Percentiles rank a stretch among this genome's conserved stretches.
Evolutionary conservation across 805 yeast genomes (phyloP).

Genomic region (Teunomyces aglyptinius): DNA sequence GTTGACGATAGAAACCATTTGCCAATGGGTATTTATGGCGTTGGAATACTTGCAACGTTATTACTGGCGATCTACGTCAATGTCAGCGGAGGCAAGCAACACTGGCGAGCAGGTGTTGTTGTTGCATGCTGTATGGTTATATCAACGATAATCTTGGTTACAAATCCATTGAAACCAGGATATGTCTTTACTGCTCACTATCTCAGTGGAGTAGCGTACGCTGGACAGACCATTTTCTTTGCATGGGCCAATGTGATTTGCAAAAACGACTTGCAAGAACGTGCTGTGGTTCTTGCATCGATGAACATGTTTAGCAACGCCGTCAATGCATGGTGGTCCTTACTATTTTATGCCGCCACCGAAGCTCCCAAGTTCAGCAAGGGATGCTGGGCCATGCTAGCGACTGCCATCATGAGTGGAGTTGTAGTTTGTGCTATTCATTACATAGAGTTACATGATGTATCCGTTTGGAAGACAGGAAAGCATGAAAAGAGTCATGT

Average conservation of each 20-base stretch:
- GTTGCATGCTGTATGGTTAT: conserved; percentile 43
- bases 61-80: conserved; percentile 45
- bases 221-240: conserved; percentile 60
- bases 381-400: conserved; percentile 59
- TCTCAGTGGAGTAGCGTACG: conserved; percentile 51
- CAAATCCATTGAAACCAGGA: conserved; percentile 35
- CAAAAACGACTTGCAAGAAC: conserved; percentile 57
- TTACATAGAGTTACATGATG: conserved; percentile 41
- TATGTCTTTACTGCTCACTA: conserved; percentile 56
- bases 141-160: conserved; percentile 46
- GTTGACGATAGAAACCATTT: conserved; percentile 47
- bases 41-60: conserved; percentile 48
- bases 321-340: conserved; percentile 64
- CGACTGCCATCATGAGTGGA: conserved; percentile 46
- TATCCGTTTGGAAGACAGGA: conserved; percentile 1
- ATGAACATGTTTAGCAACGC: conserved; percentile 66
- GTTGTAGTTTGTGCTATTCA: conserved; percentile 42
- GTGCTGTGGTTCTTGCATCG: conserved; percentile 63
- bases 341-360: conserved; percentile 51
- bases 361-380: conserved; percentile 50
- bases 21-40: conserved; percentile 56
- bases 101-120: conserved; percentile 50
- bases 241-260: conserved; percentile 65
- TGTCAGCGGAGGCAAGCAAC: conserved; percentile 40
- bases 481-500: not conserved